Base-by-base conservation (phyloP, 345 rosid genomes). In the Xanthoceras sorbifolium region DNA sequence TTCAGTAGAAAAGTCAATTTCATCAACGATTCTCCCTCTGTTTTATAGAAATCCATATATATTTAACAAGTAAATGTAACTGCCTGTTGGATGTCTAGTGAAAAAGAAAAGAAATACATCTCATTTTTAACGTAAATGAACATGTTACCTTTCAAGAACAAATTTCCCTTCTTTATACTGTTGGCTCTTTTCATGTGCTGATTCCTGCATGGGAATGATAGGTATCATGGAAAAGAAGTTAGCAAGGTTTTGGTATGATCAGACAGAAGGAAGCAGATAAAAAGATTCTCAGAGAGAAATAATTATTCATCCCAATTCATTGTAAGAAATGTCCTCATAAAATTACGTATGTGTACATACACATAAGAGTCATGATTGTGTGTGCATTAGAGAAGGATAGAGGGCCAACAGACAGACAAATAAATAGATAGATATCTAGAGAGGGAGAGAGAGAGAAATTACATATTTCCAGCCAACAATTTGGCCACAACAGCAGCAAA, bases 391-490 rank as follows among this genome's bases (percentile, higher is more conserved):
- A 6, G 3, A 26, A 17, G 42, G 28, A 17, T 38, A 20, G 29
- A 28, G 3, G 7, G 20, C n/a, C 3, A 23, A 54, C 59, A 52
- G 7, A 23, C n/a, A 18, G 59, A 54, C 59, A 52, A 20, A 54
- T 20, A 52, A 20, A 54, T 20, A 20, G 20, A 54, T 54, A 3
- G 60, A 54, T 54, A 54, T 23, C 18, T 54, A 10, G 64, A 34
- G 25, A 66, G 64, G 14, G 55, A 26, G 68, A 48, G 62, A 62
- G 67, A 63, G 78, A 62, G 78, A 68, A 63, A 69, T 69, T 90
- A 92, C 98, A 52, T 92, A 94, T 94, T 94, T 94, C 98, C 98
- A 92, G 81, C 98, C 98, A 76, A 92, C 89, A 64, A 86, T 89
- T 74, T 90, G 97, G 77, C 97, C 97, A 40, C 98, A 94, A 42